Base-by-base conservation (phyloP, 2,329 filamentous ascomycete genomes). In the Colletotrichum sp. region DNA sequence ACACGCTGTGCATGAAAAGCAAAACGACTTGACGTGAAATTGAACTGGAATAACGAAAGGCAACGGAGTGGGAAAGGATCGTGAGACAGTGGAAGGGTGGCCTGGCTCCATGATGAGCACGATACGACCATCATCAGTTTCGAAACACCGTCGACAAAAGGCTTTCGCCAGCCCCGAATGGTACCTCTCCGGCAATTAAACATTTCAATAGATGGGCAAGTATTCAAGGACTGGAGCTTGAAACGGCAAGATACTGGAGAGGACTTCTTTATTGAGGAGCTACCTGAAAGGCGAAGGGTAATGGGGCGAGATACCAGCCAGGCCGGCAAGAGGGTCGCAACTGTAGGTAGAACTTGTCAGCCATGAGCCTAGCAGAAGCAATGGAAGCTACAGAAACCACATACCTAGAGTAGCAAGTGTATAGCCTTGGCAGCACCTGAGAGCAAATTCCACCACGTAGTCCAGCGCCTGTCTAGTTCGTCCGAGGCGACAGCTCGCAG, bases 331-430 rank as follows among this genome's bases (percentile, higher is more conserved):
- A 13, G 12, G 10, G 43, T 52, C 13, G 43, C 43, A 52, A 7
- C 43, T 52, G n/a, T 22, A 52, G 43, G 3, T 4, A 22, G 2
- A 13, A 8, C 3, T 8, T 22, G 43, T 52, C n/a, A 52, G 43
- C 0, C 2, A 52, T 18, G 10, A n/a, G 3, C 4, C 2, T 12
- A 22, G 12, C 43, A 22, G 12, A 52, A 52, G 1, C 18, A 22
- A 8, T 22, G 10, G 0, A 13, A 13, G 43, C 0, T 2, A 22
- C 6, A 3, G n/a, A 2, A 7, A 13, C 0, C 9, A 0, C 56
- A 18, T 32, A 60, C 28, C 25, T n/a, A n/a, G 2, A 6, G 16
- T 7, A 30, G 16, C 6, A 60, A 32, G 16, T 13, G 27, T 16
- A n/a, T 3, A 60, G 56, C 9, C 6, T 18, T 12, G 12, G 27